Percentiles rank a stretch among this genome's conserved stretches.
Conservation (phyloP, 805 yeast species). For the Dipodascopsis tothii region DNA sequence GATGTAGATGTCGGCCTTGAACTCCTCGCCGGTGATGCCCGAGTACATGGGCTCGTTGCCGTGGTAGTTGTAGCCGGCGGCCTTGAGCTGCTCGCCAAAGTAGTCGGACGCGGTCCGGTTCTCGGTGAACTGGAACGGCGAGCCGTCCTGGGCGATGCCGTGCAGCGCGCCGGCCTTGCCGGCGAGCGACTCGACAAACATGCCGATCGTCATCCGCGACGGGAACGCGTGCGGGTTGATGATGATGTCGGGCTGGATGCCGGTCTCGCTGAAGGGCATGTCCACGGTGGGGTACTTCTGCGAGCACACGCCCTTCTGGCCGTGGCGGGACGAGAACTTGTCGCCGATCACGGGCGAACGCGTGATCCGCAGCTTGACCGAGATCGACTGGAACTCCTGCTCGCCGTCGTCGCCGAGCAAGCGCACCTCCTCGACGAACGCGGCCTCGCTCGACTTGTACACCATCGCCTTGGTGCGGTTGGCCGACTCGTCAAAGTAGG, state of each 20-base stretch:
- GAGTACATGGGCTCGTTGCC: slow-evolving; percentile 99
- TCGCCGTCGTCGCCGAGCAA: slow-evolving; percentile 78
- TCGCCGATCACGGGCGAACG: slow-evolving; percentile 95
- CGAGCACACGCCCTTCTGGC: slow-evolving; percentile 97
- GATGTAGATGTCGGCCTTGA: slow-evolving; percentile 89
- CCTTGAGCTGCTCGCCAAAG: slow-evolving; percentile 84
- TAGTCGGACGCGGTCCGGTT: slow-evolving; percentile 92
- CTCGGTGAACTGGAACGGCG: slow-evolving; percentile 93
- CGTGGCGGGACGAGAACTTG: slow-evolving; percentile 94
- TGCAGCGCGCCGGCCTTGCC: slow-evolving; percentile 98
- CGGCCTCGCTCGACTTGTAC: slow-evolving; percentile 91
- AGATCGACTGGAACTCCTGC: slow-evolving; percentile 71
- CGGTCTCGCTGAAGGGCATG: slow-evolving; percentile 93
- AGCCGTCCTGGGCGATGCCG: slow-evolving; percentile 93
- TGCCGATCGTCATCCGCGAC: slow-evolving; percentile 99
- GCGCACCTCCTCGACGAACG: slow-evolving; percentile 90
- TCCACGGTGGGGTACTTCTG: slow-evolving; percentile 96
- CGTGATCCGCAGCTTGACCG: slow-evolving; percentile 83
- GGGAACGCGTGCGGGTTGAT: slow-evolving; percentile 99
- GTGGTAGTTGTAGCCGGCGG: slow-evolving; percentile 92
- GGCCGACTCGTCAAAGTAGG: slow-evolving; percentile 80
- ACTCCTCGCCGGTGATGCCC: slow-evolving; percentile 96
- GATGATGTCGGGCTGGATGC: slow-evolving; percentile 95
- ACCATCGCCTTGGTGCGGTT: slow-evolving; percentile 89
- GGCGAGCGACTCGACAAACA: slow-evolving; percentile 97